phyloP scores from a whole-genome alignment of 371 early-diverging fungal genomes.

The Cokeromyces recurvatus region DNA sequence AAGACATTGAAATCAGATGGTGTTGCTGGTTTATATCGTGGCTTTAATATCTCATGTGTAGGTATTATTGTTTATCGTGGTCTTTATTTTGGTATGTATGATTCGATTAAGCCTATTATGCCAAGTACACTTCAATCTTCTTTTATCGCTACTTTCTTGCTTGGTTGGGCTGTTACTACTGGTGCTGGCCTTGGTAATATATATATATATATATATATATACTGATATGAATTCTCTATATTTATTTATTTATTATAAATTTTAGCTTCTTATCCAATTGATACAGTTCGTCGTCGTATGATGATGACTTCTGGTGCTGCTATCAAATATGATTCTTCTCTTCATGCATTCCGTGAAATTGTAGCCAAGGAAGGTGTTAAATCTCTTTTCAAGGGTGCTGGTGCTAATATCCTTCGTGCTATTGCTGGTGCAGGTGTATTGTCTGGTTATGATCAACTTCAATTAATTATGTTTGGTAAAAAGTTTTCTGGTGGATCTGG shows the following conservation, averaged over 20 bases:
- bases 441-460: slow-evolving; percentile 68
- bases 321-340: slow-evolving; percentile 68
- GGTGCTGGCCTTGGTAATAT: slow-evolving; percentile 57
- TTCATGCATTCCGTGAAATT: slow-evolving; percentile 66
- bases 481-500: slow-evolving; percentile 29
- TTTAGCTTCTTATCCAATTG: slow-evolving; percentile 77
- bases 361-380: slow-evolving; percentile 64
- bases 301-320: slow-evolving; percentile 80
- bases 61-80: slow-evolving; percentile 83
- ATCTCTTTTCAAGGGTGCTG: slow-evolving; percentile 83
- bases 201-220: not conserved
- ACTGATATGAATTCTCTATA: not conserved
- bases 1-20: slow-evolving; percentile 68
- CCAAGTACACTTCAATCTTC: slow-evolving; percentile 44
- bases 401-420: slow-evolving; percentile 78
- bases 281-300: slow-evolving; percentile 89
- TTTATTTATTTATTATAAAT: too few relatives aligned
- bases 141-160: slow-evolving; percentile 64
- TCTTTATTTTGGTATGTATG: slow-evolving; percentile 78
- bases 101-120: slow-evolving; percentile 71
- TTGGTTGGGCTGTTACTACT: slow-evolving; percentile 72
- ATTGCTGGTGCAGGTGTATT: slow-evolving; percentile 78
- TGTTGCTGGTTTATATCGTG: slow-evolving; percentile 78
- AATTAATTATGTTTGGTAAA: slow-evolving; percentile 53
- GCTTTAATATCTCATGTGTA: slow-evolving; percentile 71